Percentiles rank a stretch among this genome's conserved stretches.
Evolutionary conservation across 768 basidiomycete genomes (phyloP).

Genomic region (Hemileccinum impolitum): DNA sequence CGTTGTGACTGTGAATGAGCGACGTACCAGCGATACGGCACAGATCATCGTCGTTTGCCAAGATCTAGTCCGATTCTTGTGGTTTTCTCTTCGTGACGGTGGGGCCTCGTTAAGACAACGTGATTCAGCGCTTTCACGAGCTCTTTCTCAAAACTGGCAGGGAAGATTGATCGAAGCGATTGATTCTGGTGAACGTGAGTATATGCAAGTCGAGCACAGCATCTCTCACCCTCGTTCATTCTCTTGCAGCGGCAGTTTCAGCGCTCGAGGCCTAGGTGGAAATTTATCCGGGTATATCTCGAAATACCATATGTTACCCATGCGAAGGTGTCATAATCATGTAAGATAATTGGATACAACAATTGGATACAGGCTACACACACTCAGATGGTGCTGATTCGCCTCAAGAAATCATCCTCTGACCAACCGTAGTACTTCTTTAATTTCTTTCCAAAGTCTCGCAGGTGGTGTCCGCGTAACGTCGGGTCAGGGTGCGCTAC

Average conservation of each 20-base stretch:
- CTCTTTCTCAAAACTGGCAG: constrained; percentile 19
- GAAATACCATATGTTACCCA: background rate
- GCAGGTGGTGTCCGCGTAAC: constrained; percentile 47
- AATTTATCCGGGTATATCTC: background rate
- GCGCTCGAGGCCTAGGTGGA: background rate
- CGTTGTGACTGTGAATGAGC: constrained; percentile 17
- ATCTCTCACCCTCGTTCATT: background rate
- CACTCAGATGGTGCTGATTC: constrained; percentile 9
- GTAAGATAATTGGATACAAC: background rate
- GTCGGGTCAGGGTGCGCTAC: constrained; percentile 76
- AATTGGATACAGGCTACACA: background rate
- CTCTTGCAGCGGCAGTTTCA: constrained; percentile 1
- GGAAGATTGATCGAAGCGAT: constrained; percentile 12
- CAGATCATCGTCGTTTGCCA: constrained; percentile 26
- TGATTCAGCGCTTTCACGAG: constrained; percentile 15
- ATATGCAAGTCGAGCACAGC: background rate
- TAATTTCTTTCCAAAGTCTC: constrained; percentile 53
- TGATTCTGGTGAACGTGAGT: constrained; percentile 22
- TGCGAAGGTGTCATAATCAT: background rate
- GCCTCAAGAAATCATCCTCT: constrained; percentile 38
- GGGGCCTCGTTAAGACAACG: constrained; percentile 18
- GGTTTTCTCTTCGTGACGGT: constrained; percentile 30
- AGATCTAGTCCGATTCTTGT: constrained; percentile 23
- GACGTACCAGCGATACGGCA: constrained; percentile 22
- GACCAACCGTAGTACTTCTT: constrained; percentile 68